Conservation (phyloP, 2,329 filamentous ascomycete species). For the Neopestalotiopsis sp. region DNA sequence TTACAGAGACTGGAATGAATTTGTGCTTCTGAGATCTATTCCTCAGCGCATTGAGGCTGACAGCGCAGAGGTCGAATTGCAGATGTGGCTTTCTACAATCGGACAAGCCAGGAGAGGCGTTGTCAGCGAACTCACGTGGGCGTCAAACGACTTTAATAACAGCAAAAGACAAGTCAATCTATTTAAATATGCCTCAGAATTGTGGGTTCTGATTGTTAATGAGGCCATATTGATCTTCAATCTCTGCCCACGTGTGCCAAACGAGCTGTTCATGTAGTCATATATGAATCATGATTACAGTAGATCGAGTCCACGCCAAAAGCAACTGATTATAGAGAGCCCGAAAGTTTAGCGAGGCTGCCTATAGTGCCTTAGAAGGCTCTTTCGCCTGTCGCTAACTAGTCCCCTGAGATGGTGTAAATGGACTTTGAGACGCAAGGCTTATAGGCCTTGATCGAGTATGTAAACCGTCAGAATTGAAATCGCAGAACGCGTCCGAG, state of each 20-base stretch:
- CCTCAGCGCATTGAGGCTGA: background rate
- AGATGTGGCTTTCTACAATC: background rate
- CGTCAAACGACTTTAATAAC: too few species aligned
- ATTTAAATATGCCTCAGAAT: background rate
- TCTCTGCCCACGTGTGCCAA: slow-evolving; percentile 10
- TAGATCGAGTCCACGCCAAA: background rate
- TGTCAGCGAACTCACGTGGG: background rate
- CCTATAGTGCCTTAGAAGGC: background rate
- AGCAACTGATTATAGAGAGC: background rate
- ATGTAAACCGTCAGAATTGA: too few species aligned
- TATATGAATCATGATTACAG: background rate
- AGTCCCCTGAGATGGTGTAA: too few species aligned
- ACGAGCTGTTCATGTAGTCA: background rate
- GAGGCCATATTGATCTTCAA: slow-evolving; percentile 18
- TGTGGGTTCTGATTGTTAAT: slow-evolving; percentile 13
- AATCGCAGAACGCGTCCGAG: too few species aligned
- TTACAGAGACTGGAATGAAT: background rate
- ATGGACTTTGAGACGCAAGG: too few species aligned
- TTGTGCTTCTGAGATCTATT: background rate
- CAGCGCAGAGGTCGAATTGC: background rate
- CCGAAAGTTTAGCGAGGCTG: background rate
- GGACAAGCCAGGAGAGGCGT: background rate
- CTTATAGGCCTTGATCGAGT: too few species aligned
- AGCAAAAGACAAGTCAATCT: slow-evolving; percentile 12
- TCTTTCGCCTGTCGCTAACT: too few species aligned